Evolutionary conservation across 306 rosid genomes (phyloP), one percentile per base, ranked within the genome.

Genomic region (Gastrolobium bilobum): DNA sequence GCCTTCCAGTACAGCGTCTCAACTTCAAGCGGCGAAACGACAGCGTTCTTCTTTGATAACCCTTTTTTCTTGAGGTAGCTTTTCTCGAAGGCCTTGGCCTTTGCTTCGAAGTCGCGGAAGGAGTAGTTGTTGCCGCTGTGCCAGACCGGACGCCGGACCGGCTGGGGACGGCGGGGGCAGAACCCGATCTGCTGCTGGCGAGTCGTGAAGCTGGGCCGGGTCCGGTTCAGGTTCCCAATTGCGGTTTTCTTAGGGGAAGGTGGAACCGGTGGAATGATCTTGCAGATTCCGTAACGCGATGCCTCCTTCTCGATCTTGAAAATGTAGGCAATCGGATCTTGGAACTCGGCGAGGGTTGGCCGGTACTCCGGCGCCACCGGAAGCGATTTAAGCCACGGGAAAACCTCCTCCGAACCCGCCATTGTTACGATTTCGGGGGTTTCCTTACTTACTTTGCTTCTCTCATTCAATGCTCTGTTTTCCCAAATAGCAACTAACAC

Each of bases 101-200:
- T 91, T 2, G 84, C 81, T 50, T 91, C 94, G 34, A 91, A 91
- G 39, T 88, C 71, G 54, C 77, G 84, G 14, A 83, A 89, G 1
- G 91, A 85, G 85, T 91, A 91, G 46, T 78, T 33, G 81, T 89
- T 89, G 10, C 97, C 94, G 46, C 94, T 91, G 86, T 91, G 84
- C 97, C 94, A 91, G 29, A 91, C 94, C 7, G 97, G 90, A 7
- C 91, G 75, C 71, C 87, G 89, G 26, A 91, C 91, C 0, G 94
- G 92, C 0, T 90, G 81, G 0, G 91, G 84, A 6, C 69, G 83
- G 35, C 94, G 65, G n/a, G 97, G 97, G 83, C 91, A 91, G 53
- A 91, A 91, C 71, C 97, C 94, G 92, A 91, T 91, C 94, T 91
- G 94, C 68, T 91, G 97, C 81, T 89, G 94, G 39, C 94, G 88